phyloP scores from a whole-genome alignment of 805 yeast species.

The Clavispora fructus region DNA sequence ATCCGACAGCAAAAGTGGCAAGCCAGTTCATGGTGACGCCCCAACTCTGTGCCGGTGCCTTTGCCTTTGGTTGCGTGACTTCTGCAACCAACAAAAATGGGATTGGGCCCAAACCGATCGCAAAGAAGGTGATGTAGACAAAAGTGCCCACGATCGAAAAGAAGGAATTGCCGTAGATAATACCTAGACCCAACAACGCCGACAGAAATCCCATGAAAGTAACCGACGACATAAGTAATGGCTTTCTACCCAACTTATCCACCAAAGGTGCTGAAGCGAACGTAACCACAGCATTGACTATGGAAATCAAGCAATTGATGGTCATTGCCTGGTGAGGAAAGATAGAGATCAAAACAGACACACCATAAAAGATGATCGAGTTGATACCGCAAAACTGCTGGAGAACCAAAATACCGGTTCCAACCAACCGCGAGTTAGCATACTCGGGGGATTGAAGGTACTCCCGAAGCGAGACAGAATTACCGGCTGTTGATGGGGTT shows the following conservation, averaged over 20 bases:
- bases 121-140: conserved; percentile 76
- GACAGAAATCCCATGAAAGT: conserved; percentile 64
- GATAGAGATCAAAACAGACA: conserved; percentile 65
- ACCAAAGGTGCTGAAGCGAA: conserved; percentile 67
- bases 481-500: neutral
- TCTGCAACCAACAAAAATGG: conserved; percentile 88
- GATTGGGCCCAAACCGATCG: conserved; percentile 91
- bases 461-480: conserved; percentile 22
- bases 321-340: conserved; percentile 68
- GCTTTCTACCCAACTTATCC: conserved; percentile 73
- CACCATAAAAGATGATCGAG: conserved; percentile 90
- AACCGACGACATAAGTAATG: conserved; percentile 62
- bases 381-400: conserved; percentile 95
- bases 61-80: conserved; percentile 75
- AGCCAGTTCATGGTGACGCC: conserved; percentile 91
- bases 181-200: conserved; percentile 61
- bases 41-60: conserved; percentile 85
- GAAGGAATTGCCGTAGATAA: conserved; percentile 40
- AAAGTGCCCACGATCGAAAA: conserved; percentile 62
- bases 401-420: conserved; percentile 67
- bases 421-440: conserved; percentile 54
- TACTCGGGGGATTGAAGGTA: conserved; percentile 52
- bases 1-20: conserved; percentile 80
- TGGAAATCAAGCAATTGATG: conserved; percentile 72
- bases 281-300: conserved; percentile 71